Base-by-base conservation (phyloP, 257 asterid genomes). In the Asclepias syriaca region DNA sequence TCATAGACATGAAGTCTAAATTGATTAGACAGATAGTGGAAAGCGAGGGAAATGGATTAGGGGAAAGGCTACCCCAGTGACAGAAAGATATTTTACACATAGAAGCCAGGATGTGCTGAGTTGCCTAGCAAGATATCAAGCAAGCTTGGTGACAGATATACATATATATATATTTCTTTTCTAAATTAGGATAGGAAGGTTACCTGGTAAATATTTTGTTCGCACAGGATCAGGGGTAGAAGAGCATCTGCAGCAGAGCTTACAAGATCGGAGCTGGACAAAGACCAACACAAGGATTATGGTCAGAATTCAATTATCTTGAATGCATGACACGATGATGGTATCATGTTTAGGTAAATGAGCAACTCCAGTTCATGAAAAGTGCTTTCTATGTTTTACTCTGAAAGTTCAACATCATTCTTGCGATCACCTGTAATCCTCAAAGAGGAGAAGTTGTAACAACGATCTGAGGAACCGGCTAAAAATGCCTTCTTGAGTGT, bases 231-330 rank as follows among this genome's bases (percentile, higher is more conserved):
- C 84, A 94, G 78, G 5, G 99, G 95, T 71, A 94, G 90, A 76
- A 94, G 97, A 46, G 97, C 95, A 81, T 91, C 99, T 34, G 97
- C 99, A 64, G 96, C 93, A 61, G 96, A 75, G 81, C 92, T 84
- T 73, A 94, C 90, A 53, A 91, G 96, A 85, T 94, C 99, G 37
- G 81, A 68, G 81, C 99, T 94, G 93, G 55, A 81, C 75, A 34
- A 54, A 77, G 78, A 80, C 54, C 55, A 76, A 70, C 75, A 73
- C 21, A 49, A 68, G 75, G 29, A 60, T 80, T 72, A 78, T 22
- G 58, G 65, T 1, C 29, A 67, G 40, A 70, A 69, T 61, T 9
- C 48, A 69, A 39, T 46, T 27, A 48, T 22, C 53, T 49, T 49
- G 53, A 15, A 49, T 43, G 18, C 11, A 43, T 18, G 46, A 55